Evolutionary conservation across 495 filamentous ascomycete genomes (phyloP).

Genomic region (Chaetomium fimeti): DNA sequence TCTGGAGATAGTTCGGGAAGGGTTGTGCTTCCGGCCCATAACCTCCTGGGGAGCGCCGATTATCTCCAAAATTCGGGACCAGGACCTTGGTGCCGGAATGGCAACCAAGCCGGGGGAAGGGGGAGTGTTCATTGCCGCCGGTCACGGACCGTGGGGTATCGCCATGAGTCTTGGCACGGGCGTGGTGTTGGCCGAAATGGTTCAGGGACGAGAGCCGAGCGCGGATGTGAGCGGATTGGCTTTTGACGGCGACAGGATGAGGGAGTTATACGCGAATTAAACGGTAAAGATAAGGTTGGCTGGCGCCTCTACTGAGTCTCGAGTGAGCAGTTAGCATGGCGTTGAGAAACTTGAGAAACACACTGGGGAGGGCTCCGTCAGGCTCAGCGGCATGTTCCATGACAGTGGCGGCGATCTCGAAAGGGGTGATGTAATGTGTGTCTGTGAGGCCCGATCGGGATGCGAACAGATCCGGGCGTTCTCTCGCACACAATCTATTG

Average conservation of each 20-base stretch:
- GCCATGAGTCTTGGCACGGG: slow-evolving; percentile 63
- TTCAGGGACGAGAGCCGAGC: slow-evolving; percentile 49
- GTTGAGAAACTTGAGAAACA: neutral
- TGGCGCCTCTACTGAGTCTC: too few relatives aligned
- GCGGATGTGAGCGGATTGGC: slow-evolving; percentile 46
- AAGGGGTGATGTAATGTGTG: neutral
- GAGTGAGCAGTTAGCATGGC: too few relatives aligned
- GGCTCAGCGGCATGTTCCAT: neutral
- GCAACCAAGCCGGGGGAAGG: slow-evolving; percentile 50
- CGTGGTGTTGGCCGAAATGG: slow-evolving; percentile 62
- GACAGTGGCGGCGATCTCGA: neutral
- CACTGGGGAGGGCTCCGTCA: neutral
- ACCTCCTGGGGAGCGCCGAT: slow-evolving; percentile 62
- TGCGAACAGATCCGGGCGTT: neutral
- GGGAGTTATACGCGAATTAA: slow-evolving; percentile 7
- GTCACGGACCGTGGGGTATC: slow-evolving; percentile 75
- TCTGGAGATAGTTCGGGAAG: slow-evolving; percentile 62
- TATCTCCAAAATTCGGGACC: slow-evolving; percentile 54
- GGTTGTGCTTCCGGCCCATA: slow-evolving; percentile 72
- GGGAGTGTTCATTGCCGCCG: slow-evolving; percentile 68
- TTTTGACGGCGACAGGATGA: slow-evolving; percentile 15
- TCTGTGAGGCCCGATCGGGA: neutral
- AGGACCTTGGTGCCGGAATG: slow-evolving; percentile 48
- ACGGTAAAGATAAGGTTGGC: neutral
- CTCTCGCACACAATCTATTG: slow-evolving; percentile 8